These are phyloP conservation scores for Pythium utonaiense DNA, from an alignment of 352 stramenopile species.

Conservation along the genomic window DNA sequence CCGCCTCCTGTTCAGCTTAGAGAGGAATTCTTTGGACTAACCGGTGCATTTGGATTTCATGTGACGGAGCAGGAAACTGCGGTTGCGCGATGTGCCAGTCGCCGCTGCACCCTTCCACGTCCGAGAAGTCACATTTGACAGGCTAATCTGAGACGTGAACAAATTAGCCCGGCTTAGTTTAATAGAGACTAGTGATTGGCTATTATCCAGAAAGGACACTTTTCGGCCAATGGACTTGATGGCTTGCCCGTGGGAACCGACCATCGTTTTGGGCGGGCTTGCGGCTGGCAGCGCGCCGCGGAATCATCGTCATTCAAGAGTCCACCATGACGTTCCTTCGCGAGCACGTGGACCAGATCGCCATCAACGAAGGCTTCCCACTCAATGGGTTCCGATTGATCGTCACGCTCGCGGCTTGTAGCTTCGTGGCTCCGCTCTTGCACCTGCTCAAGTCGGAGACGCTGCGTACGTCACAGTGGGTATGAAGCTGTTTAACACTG, in stretches of 20 bases:
- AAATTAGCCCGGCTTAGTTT: neutral
- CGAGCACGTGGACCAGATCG: constrained; percentile 61
- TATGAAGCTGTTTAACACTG: too few relatives aligned
- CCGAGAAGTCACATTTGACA: constrained; percentile 65
- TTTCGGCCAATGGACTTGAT: constrained; percentile 39
- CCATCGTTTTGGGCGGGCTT: neutral
- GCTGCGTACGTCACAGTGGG: constrained; percentile 57
- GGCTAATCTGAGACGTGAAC: constrained; percentile 32
- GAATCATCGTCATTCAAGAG: constrained; percentile 19
- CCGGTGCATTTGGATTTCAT: neutral
- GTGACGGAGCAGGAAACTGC: constrained; percentile 39
- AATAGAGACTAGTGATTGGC: constrained; percentile 18
- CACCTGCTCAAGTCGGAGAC: constrained; percentile 54
- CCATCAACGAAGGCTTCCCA: constrained; percentile 65
- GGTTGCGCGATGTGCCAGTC: constrained; percentile 50
- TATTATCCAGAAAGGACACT: constrained; percentile 2
- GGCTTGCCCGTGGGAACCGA: neutral
- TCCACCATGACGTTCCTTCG: constrained; percentile 55
- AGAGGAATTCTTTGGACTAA: neutral
- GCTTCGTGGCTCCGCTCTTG: constrained; percentile 61
- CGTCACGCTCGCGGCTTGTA: constrained; percentile 62
- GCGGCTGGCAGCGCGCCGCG: constrained; percentile 12
- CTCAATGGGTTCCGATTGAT: constrained; percentile 78
- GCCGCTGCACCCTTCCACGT: constrained; percentile 60
- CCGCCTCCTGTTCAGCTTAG: neutral